Evolutionary conservation across 768 basidiomycete species (phyloP), one percentile per base, ranked within the genome.

Genomic region (Hericium coralloides): DNA sequence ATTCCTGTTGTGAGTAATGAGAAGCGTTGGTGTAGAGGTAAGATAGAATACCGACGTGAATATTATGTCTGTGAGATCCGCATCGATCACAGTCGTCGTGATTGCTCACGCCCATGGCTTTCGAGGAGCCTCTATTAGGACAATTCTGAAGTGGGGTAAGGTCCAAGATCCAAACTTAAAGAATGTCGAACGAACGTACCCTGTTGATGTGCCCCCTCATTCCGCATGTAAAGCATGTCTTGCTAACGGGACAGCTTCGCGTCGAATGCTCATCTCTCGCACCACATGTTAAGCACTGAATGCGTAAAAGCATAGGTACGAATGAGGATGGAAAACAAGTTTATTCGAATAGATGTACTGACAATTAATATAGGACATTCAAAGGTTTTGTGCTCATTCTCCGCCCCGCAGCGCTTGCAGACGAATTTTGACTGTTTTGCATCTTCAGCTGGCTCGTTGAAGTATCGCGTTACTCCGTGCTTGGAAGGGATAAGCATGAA

Each of bases 191-290:
- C 38, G 2, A 12, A 68, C 78, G 51, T 61, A 88, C 89, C 56
- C 73, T 76, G 60, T 79, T 87, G 55, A 90, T 80, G 65, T 91
- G 89, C 2, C 90, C 90, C 66, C 87, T 88, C 87, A 89, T 89
- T 15, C 87, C 87, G 63, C 90, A 92, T 3, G 75, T 78, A 64
- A 82, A 92, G 64, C 90, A 92, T 0, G 79, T 83, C 69, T 91
- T 91, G 69, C 82, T 84, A 59, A 89, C 85, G 2, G 89, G 88
- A 69, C 89, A 92, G 52, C 82, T 81, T 41, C 84, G 76, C 17
- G 90, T 90, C 3, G 76, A 73, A 68, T 92, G 90, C 59, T 92
- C 89, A 63, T 92, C 80, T 52, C 85, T 81, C 31, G 78, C 87
- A 57, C 90, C 90, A 65, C 90, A 92, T 23, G 85, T 90, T 57